Evolutionary conservation across 345 rosid genomes (phyloP), one percentile per base, ranked within the genome.

Genomic region (Lenwebbia sp.): DNA sequence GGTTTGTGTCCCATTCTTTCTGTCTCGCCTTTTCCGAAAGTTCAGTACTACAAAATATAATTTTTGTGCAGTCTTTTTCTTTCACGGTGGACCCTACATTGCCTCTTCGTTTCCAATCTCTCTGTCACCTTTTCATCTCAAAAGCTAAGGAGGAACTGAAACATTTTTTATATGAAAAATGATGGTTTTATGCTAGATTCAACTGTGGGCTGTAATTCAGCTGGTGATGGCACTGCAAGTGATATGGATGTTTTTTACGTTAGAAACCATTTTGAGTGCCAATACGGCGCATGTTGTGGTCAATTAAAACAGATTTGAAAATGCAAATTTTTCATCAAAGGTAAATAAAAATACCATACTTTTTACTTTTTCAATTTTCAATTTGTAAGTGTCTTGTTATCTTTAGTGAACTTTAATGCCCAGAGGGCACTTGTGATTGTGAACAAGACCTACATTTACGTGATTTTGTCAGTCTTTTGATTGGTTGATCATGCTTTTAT

Each of bases 1-100:
- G 94, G 99, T 97, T 82, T 11, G 89, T 17, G 75, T 62, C 49
- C 58, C 40, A 37, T 28, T 54, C 26, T 54, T 4, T 85, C 47
- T 33, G 7, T 86, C 78, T 87, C 22, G 5, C n/a, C 62, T 83
- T 85, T 78, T 54, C 6, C 81, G 11, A 37, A 53, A 30, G 10
- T 85, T 53, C 0, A 37, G 47, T 37, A 19, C 7, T 9, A 19
- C 10, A 1, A 62, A 57, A 19, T 4, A 19, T 33, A 0, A 65
- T 4, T 0, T 33, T 0, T 19, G 25, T 70, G 26, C 7, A 5
- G 25, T 65, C 37, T 37, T 19, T 10, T 70, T 70, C 7, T 37
- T 37, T 70, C 47, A 4, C 1, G 7, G 25, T 70, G 47, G 47
- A 70, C 3, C 23, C 81, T 70, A 10, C 14, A 37, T 70, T 5